Base-by-base conservation (phyloP, 306 rosid species). In the Morella rubra region DNA sequence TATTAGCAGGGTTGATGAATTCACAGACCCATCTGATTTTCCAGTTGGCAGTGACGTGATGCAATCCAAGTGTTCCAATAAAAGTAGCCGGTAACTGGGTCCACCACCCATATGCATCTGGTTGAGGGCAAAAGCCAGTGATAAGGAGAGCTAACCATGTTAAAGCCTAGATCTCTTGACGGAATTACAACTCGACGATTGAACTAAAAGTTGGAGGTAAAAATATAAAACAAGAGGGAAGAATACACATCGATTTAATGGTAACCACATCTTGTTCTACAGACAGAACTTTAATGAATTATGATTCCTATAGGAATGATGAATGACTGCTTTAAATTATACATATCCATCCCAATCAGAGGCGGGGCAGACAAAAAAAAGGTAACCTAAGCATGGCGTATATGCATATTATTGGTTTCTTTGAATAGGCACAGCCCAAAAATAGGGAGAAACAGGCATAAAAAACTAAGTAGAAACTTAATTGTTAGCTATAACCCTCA, bases 21-120 rank as follows among this genome's bases (percentile, higher is more conserved):
- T 68, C 46, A 53, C 73, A 60, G 62, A 79, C 69, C 67, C 81
- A 86, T 80, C 83, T 84, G 82, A 74, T 61, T 58, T 69, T 69
- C 24, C 69, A 65, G 84, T 73, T 73, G 82, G 88, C 90, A 73
- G 59, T 83, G 88, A 87, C 74, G 79, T 81, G 86, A 82, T 74
- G 78, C 77, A 71, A 70, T 75, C 72, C 32, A 14, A 81, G 53
- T 59, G 74, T 55, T 85, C 37, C 86, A 8, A 85, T 79, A 81
- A 80, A 56, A 60, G 76, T 76, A 82, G 88, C 87, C 83, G 84
- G 80, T 62, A 37, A 65, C 77, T 52, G 73, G 90, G 83, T 51
- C 82, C 81, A 71, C 72, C 59, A 51, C 46, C 53, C 76, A 54
- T 56, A 52, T 69, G 81, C 81, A 71, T 81, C 84, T 77, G 66